Evolutionary conservation across 2,329 filamentous ascomycete species (phyloP).

Genomic region (Trichoderma atrobrunneum): DNA sequence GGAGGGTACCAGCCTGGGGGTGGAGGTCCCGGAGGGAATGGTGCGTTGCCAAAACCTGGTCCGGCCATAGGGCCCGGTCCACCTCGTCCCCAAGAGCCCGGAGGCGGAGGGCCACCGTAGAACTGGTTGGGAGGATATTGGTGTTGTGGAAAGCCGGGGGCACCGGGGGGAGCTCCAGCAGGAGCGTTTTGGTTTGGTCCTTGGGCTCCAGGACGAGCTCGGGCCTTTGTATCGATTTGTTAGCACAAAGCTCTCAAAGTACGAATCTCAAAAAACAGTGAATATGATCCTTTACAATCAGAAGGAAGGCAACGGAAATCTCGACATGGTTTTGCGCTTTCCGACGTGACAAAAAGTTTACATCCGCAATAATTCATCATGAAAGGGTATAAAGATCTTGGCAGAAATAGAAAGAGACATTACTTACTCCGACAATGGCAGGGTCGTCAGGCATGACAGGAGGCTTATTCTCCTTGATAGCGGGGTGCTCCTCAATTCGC

Average conservation of each 20-base stretch:
- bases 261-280: neutral
- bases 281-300: conserved; percentile 53
- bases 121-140: conserved; percentile 47
- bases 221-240: conserved; percentile 37
- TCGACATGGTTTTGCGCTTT: conserved; percentile 97
- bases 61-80: conserved; percentile 56
- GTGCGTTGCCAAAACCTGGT: conserved; percentile 66
- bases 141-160: conserved; percentile 42
- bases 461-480: conserved; percentile 70
- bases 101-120: conserved; percentile 50
- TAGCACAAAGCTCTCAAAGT: conserved; percentile 21
- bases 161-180: conserved; percentile 36
- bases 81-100: conserved; percentile 55
- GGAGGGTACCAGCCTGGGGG: conserved; percentile 78
- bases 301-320: conserved; percentile 99
- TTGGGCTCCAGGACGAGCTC: conserved; percentile 37
- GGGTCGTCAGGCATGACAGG: conserved; percentile 88
- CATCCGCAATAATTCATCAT: conserved; percentile 99
- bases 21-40: conserved; percentile 59
- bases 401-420: neutral
- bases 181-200: conserved; percentile 34
- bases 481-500: conserved; percentile 80
- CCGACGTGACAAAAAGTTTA: conserved; percentile 77
- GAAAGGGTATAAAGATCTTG: conserved; percentile 33
- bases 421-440: conserved; percentile 93